A percentile compares a stretch with the other conserved stretches of the same genome.
These are phyloP conservation scores for Epicoccum nigrum DNA, from an alignment of 2,329 filamentous ascomycete species.

Conservation along the genomic window DNA sequence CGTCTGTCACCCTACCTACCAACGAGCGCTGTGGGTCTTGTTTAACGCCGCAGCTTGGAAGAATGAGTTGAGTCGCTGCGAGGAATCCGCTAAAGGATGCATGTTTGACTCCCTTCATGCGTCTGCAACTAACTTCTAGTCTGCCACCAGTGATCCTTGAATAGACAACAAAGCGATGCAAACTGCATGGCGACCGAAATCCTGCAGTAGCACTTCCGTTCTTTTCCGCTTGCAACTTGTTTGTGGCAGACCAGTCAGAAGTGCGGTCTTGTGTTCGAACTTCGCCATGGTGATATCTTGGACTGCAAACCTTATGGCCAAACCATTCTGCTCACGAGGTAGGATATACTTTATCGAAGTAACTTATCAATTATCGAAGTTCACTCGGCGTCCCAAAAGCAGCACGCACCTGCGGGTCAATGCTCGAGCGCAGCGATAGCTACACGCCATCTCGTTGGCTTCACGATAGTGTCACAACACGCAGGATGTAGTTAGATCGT, in stretches of 20 bases:
- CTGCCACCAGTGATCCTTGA: constrained; percentile 7
- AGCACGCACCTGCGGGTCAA: no score
- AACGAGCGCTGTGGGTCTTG: neutral
- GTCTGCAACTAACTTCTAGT: constrained; percentile 25
- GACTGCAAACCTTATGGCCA: neutral
- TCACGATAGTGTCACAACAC: constrained; percentile 1
- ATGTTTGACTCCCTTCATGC: constrained; percentile 23
- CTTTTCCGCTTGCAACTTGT: neutral
- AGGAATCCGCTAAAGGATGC: constrained; percentile 5
- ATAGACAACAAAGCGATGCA: constrained; percentile 1
- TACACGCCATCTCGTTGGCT: neutral
- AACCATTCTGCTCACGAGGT: neutral
- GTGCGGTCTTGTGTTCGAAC: neutral
- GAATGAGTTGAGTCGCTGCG: neutral
- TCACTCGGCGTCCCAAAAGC: no score
- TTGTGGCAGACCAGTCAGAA: neutral
- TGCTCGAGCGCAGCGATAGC: neutral
- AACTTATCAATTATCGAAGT: no score
- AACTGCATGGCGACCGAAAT: constrained; percentile 4
- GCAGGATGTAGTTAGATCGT: constrained; percentile 9
- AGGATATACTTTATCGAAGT: neutral
- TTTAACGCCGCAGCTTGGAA: neutral
- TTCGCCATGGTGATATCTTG: neutral
- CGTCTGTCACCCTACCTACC: neutral
- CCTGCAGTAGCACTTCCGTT: neutral